phyloP scores from a whole-genome alignment of 257 asterid genomes.

The Marsdenia floribunda region DNA sequence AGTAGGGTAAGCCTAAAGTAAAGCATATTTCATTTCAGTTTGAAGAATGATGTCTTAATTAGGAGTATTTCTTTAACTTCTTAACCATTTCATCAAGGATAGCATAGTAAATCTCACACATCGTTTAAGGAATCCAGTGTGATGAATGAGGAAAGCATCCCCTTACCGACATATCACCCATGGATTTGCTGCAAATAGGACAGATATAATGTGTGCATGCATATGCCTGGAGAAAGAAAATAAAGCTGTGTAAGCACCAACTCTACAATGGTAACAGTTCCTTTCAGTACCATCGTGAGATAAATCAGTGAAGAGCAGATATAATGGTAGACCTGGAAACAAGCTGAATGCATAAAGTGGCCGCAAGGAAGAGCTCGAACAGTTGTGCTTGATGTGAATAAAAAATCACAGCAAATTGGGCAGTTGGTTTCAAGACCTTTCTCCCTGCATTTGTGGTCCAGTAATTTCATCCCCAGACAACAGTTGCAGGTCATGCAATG shows the following conservation, averaged over 20 bases:
- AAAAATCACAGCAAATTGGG: constrained; percentile 88
- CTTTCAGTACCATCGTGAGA: neutral
- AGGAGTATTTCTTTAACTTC: neutral
- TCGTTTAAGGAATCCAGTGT: neutral
- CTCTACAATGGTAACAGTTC: neutral
- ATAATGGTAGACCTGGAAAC: constrained; percentile 69
- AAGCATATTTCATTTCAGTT: neutral
- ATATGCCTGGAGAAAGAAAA: constrained; percentile 60
- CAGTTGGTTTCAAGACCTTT: constrained; percentile 96
- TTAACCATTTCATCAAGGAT: neutral
- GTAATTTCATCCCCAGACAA: constrained; percentile 71
- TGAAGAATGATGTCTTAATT: neutral
- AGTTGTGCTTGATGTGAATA: constrained; percentile 88
- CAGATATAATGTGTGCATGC: constrained; percentile 88
- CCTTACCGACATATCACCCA: constrained; percentile 99
- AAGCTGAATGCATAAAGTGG: constrained; percentile 97
- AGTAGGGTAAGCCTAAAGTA: neutral
- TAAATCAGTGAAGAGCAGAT: constrained; percentile 6
- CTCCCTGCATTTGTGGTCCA: constrained; percentile 91
- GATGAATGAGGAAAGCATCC: constrained; percentile 13
- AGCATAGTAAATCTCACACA: neutral
- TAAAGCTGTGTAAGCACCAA: neutral
- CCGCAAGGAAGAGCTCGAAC: constrained; percentile 97
- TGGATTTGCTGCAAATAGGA: constrained; percentile 96
- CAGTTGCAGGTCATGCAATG: constrained; percentile 98